Base-by-base conservation (phyloP, 1,284 basidiomycete genomes). In the Moesziomyces globuligerus region DNA sequence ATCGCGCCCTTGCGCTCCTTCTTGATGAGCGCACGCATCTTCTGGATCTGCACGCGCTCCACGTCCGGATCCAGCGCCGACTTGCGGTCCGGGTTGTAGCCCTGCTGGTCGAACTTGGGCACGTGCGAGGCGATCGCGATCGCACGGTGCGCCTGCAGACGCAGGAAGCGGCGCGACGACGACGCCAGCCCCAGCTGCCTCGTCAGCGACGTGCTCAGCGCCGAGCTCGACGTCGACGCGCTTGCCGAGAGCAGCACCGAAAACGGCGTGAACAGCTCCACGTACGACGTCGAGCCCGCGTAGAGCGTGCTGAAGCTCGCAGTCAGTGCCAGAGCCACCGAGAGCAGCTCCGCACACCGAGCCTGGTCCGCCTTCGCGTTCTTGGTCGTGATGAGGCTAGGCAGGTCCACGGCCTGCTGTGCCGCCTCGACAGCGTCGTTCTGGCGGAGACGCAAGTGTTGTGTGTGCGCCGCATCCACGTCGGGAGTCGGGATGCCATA, bases 1-100 rank as follows among this genome's bases (percentile, higher is more conserved):
- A 99, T 93, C 2, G 96, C 96, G 29, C 96, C 94, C 86, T 98
- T 98, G 81, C 88, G 87, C 85, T 98, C 96, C 85, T 98, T 91
- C 85, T 96, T 96, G 86, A 93, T 90, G 83, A 95, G 88, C 34
- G 89, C 88, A 47, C 91, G 90, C 75, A 98, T 84, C 84, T 98
- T 98, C 64, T 89, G 85, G 1, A 89, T 88, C 71, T 92, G 91
- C 74, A 93, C 94, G 41, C 92, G 89, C 79, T 96, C 93, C 56
- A 89, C 89, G 82, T 99, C 94, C 3, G 96, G 94, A 83, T 98
- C 95, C 79, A 91, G 91, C 0, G 72, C 72, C 55, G 86, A 85
- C 52, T 90, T 90, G 57, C 91, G 86, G 80, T 91, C 91, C 39
- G 89, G 91, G 18, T 92, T 92, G 41, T 89, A 90, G 37, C 89